A percentile compares a stretch with the other conserved stretches of the same genome.
Evolutionary conservation across 2,329 filamentous ascomycete species (phyloP).

Genomic region (Fusarium chuoi): DNA sequence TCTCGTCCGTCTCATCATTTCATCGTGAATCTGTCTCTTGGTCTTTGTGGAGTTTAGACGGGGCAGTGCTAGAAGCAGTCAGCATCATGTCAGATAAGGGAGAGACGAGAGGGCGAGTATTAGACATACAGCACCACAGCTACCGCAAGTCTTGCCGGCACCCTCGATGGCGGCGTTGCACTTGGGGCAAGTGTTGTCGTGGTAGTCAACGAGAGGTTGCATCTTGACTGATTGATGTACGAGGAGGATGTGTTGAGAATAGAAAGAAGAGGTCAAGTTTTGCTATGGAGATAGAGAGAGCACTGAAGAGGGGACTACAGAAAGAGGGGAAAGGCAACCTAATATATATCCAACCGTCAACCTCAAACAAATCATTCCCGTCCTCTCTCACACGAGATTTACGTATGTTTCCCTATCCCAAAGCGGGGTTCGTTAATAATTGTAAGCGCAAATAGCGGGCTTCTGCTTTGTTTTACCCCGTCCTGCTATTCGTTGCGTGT

Average conservation of each 20-base stretch:
- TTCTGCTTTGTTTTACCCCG: slow-evolving; percentile 36
- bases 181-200: slow-evolving; percentile 63
- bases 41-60: slow-evolving; percentile 30
- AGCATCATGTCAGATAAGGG: neutral
- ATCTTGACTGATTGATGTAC: slow-evolving; percentile 34
- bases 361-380: slow-evolving; percentile 9
- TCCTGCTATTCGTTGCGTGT: slow-evolving; percentile 36
- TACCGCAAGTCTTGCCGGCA: slow-evolving; percentile 62
- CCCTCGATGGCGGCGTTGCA: slow-evolving; percentile 61
- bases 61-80: slow-evolving; percentile 40
- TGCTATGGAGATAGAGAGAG: neutral
- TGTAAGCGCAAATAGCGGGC: slow-evolving; percentile 30
- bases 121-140: slow-evolving; percentile 66
- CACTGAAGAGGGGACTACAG: neutral
- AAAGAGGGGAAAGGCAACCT: neutral
- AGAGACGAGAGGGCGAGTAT: neutral
- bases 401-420: slow-evolving; percentile 12
- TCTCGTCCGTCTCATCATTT: slow-evolving; percentile 23
- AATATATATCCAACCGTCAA: slow-evolving; percentile 15
- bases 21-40: slow-evolving; percentile 4
- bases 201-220: slow-evolving; percentile 51
- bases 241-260: neutral
- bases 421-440: slow-evolving; percentile 28
- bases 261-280: neutral
- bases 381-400: slow-evolving; percentile 26